These are phyloP conservation scores for Pinus tabuliformis DNA, from an alignment of 75 land plant species.

Conservation along the genomic window DNA sequence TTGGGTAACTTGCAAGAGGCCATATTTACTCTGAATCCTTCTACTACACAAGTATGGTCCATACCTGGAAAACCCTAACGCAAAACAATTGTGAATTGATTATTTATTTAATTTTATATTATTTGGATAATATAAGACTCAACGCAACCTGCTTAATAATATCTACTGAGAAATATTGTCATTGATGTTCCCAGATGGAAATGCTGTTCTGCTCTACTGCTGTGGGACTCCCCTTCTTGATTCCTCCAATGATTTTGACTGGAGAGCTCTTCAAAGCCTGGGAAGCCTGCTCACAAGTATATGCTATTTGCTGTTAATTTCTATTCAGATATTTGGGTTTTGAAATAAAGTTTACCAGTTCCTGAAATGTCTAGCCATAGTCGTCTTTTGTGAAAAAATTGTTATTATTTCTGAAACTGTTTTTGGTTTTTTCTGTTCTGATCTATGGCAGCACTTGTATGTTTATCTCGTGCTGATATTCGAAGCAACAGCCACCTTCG, in stretches of 20 bases:
- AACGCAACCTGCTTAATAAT: neutral
- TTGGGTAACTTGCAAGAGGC: constrained; percentile 97
- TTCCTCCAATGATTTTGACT: constrained; percentile 91
- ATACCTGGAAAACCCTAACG: neutral
- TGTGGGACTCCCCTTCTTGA: constrained; percentile 79
- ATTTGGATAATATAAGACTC: neutral
- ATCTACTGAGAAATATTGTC: neutral
- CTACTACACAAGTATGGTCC: constrained; percentile 77
- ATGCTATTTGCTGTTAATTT: no score
- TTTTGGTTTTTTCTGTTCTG: constrained; percentile 5
- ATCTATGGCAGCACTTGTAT: constrained; percentile 64
- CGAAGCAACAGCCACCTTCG: constrained; percentile 92
- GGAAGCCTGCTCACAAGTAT: constrained; percentile 73
- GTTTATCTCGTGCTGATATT: constrained; percentile 83
- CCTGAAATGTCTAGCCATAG: neutral
- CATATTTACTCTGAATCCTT: constrained; percentile 89
- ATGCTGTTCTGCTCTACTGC: constrained; percentile 96
- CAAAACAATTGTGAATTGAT: neutral
- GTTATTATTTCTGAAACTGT: neutral
- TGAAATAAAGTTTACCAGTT: neutral
- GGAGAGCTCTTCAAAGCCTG: constrained; percentile 90
- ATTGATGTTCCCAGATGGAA: constrained; percentile 61
- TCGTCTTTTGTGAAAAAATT: neutral
- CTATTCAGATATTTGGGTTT: no score
- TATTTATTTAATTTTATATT: neutral